Base-by-base conservation (phyloP, 1,139 yeast species). In the Chernovozyma aurita region DNA sequence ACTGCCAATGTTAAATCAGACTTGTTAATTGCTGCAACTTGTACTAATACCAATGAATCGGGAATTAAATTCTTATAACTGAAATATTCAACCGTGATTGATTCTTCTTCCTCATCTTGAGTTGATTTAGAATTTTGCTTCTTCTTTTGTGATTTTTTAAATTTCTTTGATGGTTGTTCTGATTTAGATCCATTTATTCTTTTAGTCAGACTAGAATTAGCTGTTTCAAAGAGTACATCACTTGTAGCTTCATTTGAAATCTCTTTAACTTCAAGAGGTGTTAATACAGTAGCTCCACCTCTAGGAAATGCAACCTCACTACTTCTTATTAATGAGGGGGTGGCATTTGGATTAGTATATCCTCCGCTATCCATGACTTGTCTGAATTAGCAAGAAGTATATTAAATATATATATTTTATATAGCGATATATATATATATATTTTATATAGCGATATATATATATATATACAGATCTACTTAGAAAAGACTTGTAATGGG, bases 211-310 rank as follows among this genome's bases (percentile, higher is more conserved):
- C 41, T 28, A 13, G 61, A 36, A 14, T 55, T 59, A 17, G 70
- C 49, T 32, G 67, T 61, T 49, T 78, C 90, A 48, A 85, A 85
- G 38, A 86, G 66, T 20, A 85, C 95, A 65, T 92, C 98, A 48
- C 76, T 76, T 24, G 90, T 80, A 31, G 94, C 98, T 58, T 92
- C 95, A 53, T 87, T 88, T 28, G 95, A 81, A 37, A 90, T 94
- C 55, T 88, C 95, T 57, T 88, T 88, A 48, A 87, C 80, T 62
- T 92, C 99, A 47, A 92, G 65, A 4, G 98, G 90, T 3, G 95
- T 78, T 57, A 90, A 73, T 14, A 80, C 86, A 18, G 90, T 76
- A 9, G 85, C 78, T 38, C 97, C 97, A 50, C 98, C 98, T 77
- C 99, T 82, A 34, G 98, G 98, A 55, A 92, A 92, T 15, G 95